Evolutionary conservation across 768 basidiomycete species (phyloP).

Genomic region (Filobasidium floriforme): DNA sequence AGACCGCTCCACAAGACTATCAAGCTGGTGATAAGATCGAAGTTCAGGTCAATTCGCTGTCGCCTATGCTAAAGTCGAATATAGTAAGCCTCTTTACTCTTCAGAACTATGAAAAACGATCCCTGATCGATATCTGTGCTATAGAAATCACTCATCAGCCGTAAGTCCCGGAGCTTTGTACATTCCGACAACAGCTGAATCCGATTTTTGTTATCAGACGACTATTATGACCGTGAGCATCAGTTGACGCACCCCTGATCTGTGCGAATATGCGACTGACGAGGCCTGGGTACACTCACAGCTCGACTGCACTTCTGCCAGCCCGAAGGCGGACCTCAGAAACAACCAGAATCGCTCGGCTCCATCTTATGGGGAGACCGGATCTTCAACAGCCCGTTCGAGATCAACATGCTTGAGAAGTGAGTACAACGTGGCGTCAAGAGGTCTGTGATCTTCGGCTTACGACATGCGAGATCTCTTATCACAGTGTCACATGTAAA

Average conservation of each 20-base stretch:
- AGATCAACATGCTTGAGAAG: constrained; percentile 76
- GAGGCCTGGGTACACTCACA: not conserved
- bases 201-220: constrained; percentile 52
- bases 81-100: constrained; percentile 27
- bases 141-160: constrained; percentile 86
- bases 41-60: constrained; percentile 72
- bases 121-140: not conserved
- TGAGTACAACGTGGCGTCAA: constrained; percentile 38
- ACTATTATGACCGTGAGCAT: constrained; percentile 67
- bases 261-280: too few species aligned
- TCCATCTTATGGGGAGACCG: constrained; percentile 95
- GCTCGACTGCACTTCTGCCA: constrained; percentile 73
- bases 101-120: not conserved
- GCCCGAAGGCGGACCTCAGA: constrained; percentile 58
- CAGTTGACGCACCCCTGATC: too few species aligned
- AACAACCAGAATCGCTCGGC: constrained; percentile 70
- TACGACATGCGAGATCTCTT: too few species aligned
- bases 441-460: not conserved
- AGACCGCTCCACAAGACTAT: constrained; percentile 76
- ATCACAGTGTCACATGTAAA: constrained; percentile 54
- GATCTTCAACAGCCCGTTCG: constrained; percentile 82
- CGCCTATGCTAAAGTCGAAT: constrained; percentile 61
- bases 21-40: constrained; percentile 60
- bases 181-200: not conserved
- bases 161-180: constrained; percentile 47